Evolutionary conservation across 208 protist genomes (phyloP), one percentile per base, ranked within the genome.

Genomic region (Leishmania guyanensis): DNA sequence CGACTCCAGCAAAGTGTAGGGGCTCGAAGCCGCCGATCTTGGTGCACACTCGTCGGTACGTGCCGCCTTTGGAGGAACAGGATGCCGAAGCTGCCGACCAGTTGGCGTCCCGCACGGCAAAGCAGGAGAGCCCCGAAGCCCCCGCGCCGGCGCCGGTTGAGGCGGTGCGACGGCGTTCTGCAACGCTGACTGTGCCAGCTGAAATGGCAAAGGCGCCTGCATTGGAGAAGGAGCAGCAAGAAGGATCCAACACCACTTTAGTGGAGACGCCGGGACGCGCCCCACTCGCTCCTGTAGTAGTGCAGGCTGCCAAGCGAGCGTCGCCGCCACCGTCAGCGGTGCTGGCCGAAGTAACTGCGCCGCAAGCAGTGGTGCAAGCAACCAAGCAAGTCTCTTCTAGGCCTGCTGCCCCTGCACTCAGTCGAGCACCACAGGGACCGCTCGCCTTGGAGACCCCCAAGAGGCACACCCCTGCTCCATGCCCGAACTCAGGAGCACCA

Each of bases 31-130:
- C 86, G 17, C 81, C 86, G 1, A 79, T 81, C 9, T 71, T 84
- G 33, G 77, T 88, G 26, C 80, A 79, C 54, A 88, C 84, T 29
- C 84, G 80, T n/a, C 84, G 84, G n/a, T 87, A 72, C 54, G 81
- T 84, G 5, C 84, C 84, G 0, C 79, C 60, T 17, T 22, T 68
- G 8, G 73, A 75, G n/a, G 79, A 80, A 60, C 79, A 81, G 71
- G 64, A 64, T 20, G 36, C 36, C 5, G 78, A 69, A 6, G 54
- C 64, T 14, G 64, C 39, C n/a, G 65, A 39, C 20, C 39, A 64
- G 54, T 60, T 51, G 4, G 33, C n/a, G 3, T 36, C 68, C 14
- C 9, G 48, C 50, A 29, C 33, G 22, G 71, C 72, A 53, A 65
- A 66, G 50, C 60, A 39, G 64, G 62, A 17, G 29, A 48, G 60